Percentiles rank a stretch among this genome's conserved stretches.
These are phyloP conservation scores for Rhizophora apiculata DNA, from an alignment of 345 rosid genomes.

Conservation along the genomic window DNA sequence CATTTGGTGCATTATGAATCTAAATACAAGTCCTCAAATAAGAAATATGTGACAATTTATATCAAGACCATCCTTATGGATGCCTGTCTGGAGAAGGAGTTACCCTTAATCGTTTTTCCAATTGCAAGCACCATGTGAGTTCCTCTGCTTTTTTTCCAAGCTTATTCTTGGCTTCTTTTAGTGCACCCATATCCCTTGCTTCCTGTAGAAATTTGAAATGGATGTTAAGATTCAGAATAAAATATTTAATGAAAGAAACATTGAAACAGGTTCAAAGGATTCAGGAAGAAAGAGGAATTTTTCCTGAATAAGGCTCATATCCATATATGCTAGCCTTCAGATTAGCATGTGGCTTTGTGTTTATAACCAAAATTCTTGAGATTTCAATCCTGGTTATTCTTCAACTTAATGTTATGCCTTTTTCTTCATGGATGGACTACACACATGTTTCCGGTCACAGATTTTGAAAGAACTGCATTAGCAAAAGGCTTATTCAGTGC, in stretches of 20 bases:
- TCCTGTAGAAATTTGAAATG: constrained; percentile 29
- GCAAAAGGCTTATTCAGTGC: constrained; percentile 14
- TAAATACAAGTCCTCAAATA: neutral
- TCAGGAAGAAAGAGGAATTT: neutral
- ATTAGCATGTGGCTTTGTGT: neutral
- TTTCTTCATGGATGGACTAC: no score
- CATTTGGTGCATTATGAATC: neutral
- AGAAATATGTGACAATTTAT: neutral
- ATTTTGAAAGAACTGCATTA: neutral
- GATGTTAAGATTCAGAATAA: neutral
- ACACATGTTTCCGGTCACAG: no score
- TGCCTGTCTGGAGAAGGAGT: constrained; percentile 4
- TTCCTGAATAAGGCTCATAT: neutral
- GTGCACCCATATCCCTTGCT: constrained; percentile 49
- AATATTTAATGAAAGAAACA: neutral
- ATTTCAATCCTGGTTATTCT: neutral
- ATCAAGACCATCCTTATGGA: neutral
- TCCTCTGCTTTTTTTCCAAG: constrained; percentile 51
- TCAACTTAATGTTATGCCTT: neutral
- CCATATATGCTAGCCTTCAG: neutral
- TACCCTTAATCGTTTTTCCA: constrained; percentile 51
- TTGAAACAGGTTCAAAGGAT: neutral
- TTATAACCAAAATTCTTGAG: neutral
- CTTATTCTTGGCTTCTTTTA: constrained; percentile 49
- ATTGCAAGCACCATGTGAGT: constrained; percentile 44